Conservation (phyloP, 2,329 filamentous ascomycete genomes). For the Pseudopyricularia cyperi region DNA sequence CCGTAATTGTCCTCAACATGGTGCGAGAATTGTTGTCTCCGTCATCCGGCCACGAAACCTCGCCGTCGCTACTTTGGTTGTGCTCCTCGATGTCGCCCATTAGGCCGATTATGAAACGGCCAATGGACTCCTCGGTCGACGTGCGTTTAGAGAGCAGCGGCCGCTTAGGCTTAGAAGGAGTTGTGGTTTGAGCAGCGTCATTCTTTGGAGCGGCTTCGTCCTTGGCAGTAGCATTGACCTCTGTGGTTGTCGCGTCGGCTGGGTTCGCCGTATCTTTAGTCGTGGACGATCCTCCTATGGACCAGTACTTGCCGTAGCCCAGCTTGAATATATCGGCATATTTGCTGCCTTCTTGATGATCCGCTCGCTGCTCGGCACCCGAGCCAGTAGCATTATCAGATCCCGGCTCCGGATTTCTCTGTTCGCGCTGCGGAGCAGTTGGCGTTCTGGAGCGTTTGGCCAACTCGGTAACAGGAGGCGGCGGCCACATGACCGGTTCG, state of each 20-base stretch:
- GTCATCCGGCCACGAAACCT: slow-evolving; percentile 16
- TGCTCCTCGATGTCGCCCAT: slow-evolving; percentile 47
- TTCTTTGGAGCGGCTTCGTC: no score
- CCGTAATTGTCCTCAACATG: slow-evolving; percentile 50
- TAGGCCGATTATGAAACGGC: slow-evolving; percentile 54
- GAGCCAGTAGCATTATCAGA: slow-evolving; percentile 1
- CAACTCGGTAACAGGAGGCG: slow-evolving; percentile 10
- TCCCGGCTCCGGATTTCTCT: neutral
- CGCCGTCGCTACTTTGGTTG: slow-evolving; percentile 12
- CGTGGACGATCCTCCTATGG: slow-evolving; percentile 21
- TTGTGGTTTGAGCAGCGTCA: neutral
- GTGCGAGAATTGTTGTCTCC: slow-evolving; percentile 38
- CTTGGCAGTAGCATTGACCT: no score
- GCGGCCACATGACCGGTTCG: slow-evolving; percentile 7
- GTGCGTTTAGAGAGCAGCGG: neutral
- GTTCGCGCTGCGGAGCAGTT: neutral
- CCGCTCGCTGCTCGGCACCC: slow-evolving; percentile 5
- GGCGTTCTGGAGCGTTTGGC: slow-evolving; percentile 4
- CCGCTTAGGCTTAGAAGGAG: neutral
- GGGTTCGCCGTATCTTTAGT: neutral
- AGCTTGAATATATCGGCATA: slow-evolving; percentile 53
- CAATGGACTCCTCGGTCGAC: slow-evolving; percentile 11
- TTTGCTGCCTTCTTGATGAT: slow-evolving; percentile 33
- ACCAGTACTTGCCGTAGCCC: slow-evolving; percentile 56
- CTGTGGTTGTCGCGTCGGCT: neutral